Conservation (phyloP, 345 rosid genomes). For the Camelina hispida region DNA sequence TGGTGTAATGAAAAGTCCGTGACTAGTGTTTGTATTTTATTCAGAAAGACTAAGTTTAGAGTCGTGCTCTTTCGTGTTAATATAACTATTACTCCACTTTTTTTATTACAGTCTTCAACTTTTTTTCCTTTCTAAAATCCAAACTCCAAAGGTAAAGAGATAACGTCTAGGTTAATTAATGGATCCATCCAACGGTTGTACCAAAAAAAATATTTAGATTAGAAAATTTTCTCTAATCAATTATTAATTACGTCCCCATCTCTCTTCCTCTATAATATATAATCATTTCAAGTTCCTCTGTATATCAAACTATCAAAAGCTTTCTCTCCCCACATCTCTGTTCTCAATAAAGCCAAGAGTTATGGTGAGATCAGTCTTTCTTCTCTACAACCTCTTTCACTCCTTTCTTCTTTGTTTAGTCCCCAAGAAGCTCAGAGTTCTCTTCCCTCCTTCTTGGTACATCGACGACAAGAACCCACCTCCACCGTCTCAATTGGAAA, state of each 20-base stretch:
- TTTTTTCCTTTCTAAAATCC: not conserved
- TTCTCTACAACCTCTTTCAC: slow-evolving; percentile 55
- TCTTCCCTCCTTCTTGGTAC: slow-evolving; percentile 53
- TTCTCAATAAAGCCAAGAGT: slow-evolving; percentile 43
- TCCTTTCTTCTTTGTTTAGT: slow-evolving; percentile 52
- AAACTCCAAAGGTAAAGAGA: slow-evolving; percentile 6
- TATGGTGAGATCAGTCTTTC: slow-evolving; percentile 50
- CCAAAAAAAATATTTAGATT: not conserved
- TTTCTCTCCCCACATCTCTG: not conserved
- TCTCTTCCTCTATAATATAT: slow-evolving; percentile 14
- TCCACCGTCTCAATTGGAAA: not conserved
- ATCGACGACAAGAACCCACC: slow-evolving; percentile 33
- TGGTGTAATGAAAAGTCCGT: not conserved
- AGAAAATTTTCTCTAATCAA: not conserved
- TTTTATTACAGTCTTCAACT: not conserved
- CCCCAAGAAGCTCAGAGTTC: slow-evolving; percentile 60
- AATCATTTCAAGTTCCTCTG: slow-evolving; percentile 31
- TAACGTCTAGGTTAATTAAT: slow-evolving; percentile 16
- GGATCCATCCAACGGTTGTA: slow-evolving; percentile 20
- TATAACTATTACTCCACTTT: not conserved
- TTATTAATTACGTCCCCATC: slow-evolving; percentile 4
- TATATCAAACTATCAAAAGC: slow-evolving; percentile 10
- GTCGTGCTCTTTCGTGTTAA: slow-evolving; percentile 18
- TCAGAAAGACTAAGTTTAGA: not conserved
- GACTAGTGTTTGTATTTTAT: slow-evolving; percentile 1